A percentile compares a stretch with the other conserved stretches of the same genome.
Evolutionary conservation across 768 basidiomycete genomes (phyloP).

Genomic region (Tubosaeta sp.): DNA sequence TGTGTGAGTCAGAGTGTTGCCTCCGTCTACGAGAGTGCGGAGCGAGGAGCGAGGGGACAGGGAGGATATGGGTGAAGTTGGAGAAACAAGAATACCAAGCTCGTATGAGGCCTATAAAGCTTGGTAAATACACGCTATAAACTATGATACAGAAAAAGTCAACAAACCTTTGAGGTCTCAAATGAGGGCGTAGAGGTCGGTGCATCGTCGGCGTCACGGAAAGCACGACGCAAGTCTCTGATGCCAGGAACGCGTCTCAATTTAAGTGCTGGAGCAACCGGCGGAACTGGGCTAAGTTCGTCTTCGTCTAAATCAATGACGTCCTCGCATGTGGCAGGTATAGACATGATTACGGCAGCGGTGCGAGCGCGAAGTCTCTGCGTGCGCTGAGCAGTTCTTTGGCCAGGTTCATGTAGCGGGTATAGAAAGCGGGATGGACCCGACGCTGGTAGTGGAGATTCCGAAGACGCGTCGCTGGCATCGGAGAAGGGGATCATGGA

Average conservation of each 20-base stretch:
- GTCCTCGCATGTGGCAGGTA: conserved; percentile 26
- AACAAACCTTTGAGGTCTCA: conserved; percentile 17
- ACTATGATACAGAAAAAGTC: not conserved
- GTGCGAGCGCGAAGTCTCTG: conserved; percentile 26
- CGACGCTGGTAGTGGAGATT: conserved; percentile 3
- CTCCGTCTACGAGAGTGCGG: conserved; percentile 22
- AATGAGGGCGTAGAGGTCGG: conserved; percentile 5
- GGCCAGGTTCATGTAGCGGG: conserved; percentile 21
- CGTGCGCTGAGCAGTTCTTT: conserved; percentile 22
- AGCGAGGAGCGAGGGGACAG: conserved; percentile 21
- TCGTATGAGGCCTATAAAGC: conserved; percentile 18
- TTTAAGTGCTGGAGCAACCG: conserved; percentile 6
- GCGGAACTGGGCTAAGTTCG: not conserved
- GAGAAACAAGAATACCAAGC: conserved; percentile 14
- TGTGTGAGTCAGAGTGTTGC: not conserved
- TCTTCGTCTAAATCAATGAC: conserved; percentile 4
- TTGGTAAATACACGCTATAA: not conserved
- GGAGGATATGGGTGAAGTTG: conserved; percentile 2
- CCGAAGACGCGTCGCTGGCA: conserved; percentile 8
- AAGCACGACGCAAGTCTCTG: conserved; percentile 23
- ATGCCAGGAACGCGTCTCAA: conserved; percentile 23
- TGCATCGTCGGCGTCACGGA: conserved; percentile 12
- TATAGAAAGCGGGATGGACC: conserved; percentile 10
- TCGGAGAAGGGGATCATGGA: conserved; percentile 1
- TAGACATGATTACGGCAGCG: conserved; percentile 21